A percentile compares a stretch with the other conserved stretches of the same genome.
Conservation (phyloP, 306 rosid genomes). For the Geum urbanum region DNA sequence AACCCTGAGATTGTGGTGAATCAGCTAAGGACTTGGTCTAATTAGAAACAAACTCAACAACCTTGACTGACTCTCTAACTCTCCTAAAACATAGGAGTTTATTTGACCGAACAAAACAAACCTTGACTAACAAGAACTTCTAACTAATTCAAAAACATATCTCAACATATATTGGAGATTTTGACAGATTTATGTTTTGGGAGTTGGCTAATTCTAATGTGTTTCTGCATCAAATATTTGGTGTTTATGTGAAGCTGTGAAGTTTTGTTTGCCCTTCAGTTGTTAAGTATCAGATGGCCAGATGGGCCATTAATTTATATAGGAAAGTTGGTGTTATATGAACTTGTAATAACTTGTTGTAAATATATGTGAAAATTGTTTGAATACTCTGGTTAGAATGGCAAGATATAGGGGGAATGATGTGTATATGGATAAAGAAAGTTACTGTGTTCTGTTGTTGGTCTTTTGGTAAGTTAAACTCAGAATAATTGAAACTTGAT, state of each 20-base stretch:
- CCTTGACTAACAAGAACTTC: too few species aligned
- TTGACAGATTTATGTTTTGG: background rate
- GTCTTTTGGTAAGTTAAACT: background rate
- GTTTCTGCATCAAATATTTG: background rate
- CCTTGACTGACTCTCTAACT: too few species aligned
- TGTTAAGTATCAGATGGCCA: background rate
- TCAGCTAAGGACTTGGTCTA: too few species aligned
- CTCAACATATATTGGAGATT: background rate
- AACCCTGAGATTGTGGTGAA: too few species aligned
- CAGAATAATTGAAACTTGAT: constrained; percentile 1
- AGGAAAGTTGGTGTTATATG: background rate
- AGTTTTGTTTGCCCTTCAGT: background rate
- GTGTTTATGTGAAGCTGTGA: background rate
- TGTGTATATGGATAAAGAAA: background rate
- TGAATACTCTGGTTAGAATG: background rate
- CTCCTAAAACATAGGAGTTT: too few species aligned
- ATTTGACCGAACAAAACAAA: too few species aligned
- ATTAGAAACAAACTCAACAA: too few species aligned
- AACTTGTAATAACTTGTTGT: background rate
- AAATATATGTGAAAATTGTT: background rate
- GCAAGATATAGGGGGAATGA: background rate
- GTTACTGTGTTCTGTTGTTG: background rate
- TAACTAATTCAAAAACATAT: too few species aligned
- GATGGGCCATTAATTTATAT: background rate
- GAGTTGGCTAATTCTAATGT: background rate